Base-by-base conservation (phyloP, 2,329 filamentous ascomycete species). In the Fusarium sp. region DNA sequence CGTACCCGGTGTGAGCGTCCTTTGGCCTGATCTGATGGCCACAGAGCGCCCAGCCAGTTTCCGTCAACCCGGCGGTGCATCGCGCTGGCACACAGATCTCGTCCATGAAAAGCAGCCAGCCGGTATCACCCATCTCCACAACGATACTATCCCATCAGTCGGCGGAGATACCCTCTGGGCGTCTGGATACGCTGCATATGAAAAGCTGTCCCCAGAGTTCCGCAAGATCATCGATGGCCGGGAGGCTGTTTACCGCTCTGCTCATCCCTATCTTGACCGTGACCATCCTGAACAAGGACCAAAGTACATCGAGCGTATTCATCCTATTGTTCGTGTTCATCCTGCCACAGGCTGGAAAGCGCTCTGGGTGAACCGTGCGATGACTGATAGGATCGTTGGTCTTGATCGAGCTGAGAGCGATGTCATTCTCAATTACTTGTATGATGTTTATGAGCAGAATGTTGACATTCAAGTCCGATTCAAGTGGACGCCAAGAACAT, bases 151-250 rank as follows among this genome's bases (percentile, higher is more conserved):
- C 0, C 91, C 91, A 0, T 85, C 85, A 0, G 79, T 90, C 1
- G 92, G 92, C 4, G 92, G 92, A 17, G 92, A 94, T 79, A 94
- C 92, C 0, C 86, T 94, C 0, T 94, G 92, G 92, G 90, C 92
- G 0, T 90, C 87, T 66, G 91, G 92, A 3, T 94, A 94, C 78
- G 84, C 89, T 0, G 92, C 92, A 0, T 94, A 94, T 75, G 91
- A 93, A 81, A 94, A 94, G 81, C 86, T 94, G 0, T 92, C 90
- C 3, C 92, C 91, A 0, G 88, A 84, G 6, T 94, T 94, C 82
- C 90, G 92, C 45, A 88, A 88, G 79, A 89, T 94, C 59, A 92
- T 94, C 69, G 92, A 94, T 75, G 91, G 92, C 11, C 87, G 85
- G 66, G 81, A 87, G 9, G 92, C 91, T 26, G 87, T 94, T 5